phyloP scores from a whole-genome alignment of 176 grass and related monocot species.

The Raddia guianensis region DNA sequence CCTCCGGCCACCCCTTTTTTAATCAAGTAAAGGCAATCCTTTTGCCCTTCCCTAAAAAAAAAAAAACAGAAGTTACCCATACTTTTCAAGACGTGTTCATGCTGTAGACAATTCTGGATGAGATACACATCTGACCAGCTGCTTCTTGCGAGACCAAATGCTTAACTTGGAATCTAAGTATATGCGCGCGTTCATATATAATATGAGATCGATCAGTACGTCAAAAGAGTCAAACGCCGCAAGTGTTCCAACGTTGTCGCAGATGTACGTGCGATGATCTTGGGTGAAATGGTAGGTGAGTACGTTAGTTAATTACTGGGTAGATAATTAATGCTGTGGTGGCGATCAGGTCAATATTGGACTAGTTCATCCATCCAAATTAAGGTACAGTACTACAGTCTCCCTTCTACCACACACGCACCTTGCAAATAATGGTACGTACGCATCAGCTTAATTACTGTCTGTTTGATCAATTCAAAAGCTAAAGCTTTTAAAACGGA shows the following conservation, averaged over 20 bases:
- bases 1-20: too few species aligned
- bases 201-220: background rate
- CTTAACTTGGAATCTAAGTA: background rate
- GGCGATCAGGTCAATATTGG: slow-evolving; percentile 5
- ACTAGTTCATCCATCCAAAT: background rate
- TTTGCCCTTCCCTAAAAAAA: too few species aligned
- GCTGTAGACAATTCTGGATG: too few species aligned
- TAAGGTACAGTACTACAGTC: too few species aligned
- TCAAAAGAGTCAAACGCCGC: slow-evolving; percentile 40
- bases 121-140: background rate
- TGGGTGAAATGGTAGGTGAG: background rate
- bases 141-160: background rate
- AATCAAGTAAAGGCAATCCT: too few species aligned
- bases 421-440: background rate
- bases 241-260: background rate
- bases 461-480: background rate
- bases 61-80: too few species aligned
- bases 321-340: background rate
- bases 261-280: background rate
- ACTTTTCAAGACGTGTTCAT: too few species aligned
- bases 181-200: background rate
- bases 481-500: too few species aligned
- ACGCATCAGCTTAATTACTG: background rate
- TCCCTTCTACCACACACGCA: too few species aligned
- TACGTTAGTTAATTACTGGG: background rate